These are phyloP conservation scores for Xerocomus nothofagi DNA, from an alignment of 1,284 basidiomycete genomes.

Conservation along the genomic window DNA sequence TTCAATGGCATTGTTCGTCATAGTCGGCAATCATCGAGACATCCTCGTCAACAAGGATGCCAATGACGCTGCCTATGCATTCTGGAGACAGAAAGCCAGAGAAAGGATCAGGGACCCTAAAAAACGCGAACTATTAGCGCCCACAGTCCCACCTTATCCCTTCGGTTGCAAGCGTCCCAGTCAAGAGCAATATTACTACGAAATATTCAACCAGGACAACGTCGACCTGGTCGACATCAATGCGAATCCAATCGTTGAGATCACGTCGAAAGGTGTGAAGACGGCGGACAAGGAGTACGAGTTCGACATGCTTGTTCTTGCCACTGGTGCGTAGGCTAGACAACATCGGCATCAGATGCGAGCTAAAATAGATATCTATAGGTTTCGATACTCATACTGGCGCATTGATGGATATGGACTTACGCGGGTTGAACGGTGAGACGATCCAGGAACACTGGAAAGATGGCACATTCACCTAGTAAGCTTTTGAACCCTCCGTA, in stretches of 20 bases:
- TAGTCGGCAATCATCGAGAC: constrained; percentile 20
- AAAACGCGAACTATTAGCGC: constrained; percentile 18
- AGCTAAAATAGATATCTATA: not conserved
- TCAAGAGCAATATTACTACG: too few species aligned
- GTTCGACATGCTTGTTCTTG: constrained; percentile 15
- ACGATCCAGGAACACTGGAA: constrained; percentile 22
- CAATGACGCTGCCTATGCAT: constrained; percentile 10
- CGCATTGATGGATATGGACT: constrained; percentile 8
- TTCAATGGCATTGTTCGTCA: not conserved
- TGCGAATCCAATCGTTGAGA: constrained; percentile 10
- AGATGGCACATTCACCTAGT: constrained; percentile 21
- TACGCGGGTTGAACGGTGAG: constrained; percentile 14
- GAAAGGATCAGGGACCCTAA: constrained; percentile 14
- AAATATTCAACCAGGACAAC: too few species aligned
- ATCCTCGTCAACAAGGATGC: not conserved
- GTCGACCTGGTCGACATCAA: constrained; percentile 15
- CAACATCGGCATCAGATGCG: accelerated
- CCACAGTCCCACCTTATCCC: constrained; percentile 14
- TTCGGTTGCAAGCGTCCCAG: constrained; percentile 17
- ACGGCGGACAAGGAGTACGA: constrained; percentile 12
- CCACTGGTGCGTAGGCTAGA: not conserved
- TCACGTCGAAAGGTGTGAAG: constrained; percentile 14
- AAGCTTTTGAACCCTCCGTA: not conserved
- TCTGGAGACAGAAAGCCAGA: constrained; percentile 20
- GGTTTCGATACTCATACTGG: constrained; percentile 14